Conservation (phyloP, 495 filamentous ascomycete species). For the Rhypophila decipiens region DNA sequence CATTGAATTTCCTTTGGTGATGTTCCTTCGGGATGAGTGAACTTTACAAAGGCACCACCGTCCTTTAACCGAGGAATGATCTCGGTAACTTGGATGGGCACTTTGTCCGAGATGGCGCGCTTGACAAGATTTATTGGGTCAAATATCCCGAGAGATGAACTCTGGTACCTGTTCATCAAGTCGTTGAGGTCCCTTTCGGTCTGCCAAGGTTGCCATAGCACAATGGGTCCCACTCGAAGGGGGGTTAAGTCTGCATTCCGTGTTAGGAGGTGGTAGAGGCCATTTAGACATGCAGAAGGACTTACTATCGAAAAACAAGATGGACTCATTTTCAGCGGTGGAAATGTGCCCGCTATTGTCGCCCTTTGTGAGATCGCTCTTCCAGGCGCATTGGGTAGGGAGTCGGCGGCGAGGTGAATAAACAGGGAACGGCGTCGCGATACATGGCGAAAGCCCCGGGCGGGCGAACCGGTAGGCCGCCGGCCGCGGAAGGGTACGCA, state of each 20-base stretch:
- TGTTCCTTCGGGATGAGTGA: slow-evolving; percentile 51
- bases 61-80: slow-evolving; percentile 80
- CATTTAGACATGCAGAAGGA: too few relatives aligned
- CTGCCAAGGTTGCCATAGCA: slow-evolving; percentile 54
- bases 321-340: slow-evolving; percentile 61
- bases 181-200: slow-evolving; percentile 49
- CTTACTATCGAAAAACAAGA: slow-evolving; percentile 88
- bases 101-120: slow-evolving; percentile 49
- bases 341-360: slow-evolving; percentile 71
- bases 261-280: background rate
- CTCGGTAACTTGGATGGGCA: slow-evolving; percentile 66
- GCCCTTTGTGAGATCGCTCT: slow-evolving; percentile 42
- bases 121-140: slow-evolving; percentile 61
- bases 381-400: slow-evolving; percentile 4
- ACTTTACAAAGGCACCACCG: slow-evolving; percentile 91
- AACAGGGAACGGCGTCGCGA: slow-evolving; percentile 1
- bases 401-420: background rate
- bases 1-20: slow-evolving; percentile 55
- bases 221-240: slow-evolving; percentile 61
- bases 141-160: slow-evolving; percentile 46
- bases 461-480: slow-evolving; percentile 5
- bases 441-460: background rate
- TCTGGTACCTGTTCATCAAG: slow-evolving; percentile 59
- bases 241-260: slow-evolving; percentile 68
- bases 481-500: slow-evolving; percentile 11